Evolutionary conservation across 2,329 filamentous ascomycete genomes (phyloP), one percentile per base, ranked within the genome.

Genomic region (Aspergillus texensis): DNA sequence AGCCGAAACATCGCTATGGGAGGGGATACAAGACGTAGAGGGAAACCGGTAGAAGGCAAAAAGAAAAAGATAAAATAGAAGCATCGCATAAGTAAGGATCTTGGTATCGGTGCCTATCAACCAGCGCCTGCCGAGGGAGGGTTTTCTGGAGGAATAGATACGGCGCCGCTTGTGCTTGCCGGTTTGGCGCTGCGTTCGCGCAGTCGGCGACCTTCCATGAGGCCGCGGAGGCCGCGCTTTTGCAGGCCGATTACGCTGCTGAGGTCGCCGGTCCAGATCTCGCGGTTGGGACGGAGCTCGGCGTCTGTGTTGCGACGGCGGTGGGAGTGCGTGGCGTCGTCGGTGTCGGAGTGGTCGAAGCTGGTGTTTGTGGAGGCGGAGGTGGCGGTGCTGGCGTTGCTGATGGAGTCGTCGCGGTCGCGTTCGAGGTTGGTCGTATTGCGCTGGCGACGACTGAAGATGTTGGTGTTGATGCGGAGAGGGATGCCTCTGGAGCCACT

Each of bases 131-230:
- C 39, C 21, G 48, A 43, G 3, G 50, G 24, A 41, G 43, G 30
- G 28, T 8, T 34, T 26, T 63, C 62, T 12, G 41, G 43, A 24
- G 58, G 34, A 30, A 57, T 45, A 36, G 62, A 30, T 10, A 60
- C 32, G 24, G 52, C 24, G 1, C 57, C 58, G 11, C 62, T 54
- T 30, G 62, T 61, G 48, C 71, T 75, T 3, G 72, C 58, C 1
- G 75, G 74, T 57, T 77, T 77, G 8, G 68, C 78, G 14, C 84
- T 85, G 67, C 92, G 83, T 77, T 96, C 93, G 52, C 94, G 84
- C 82, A 97, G 89, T 64, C 94, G 85, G 52, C 94, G 84, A 4
- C 94, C 94, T 78, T 98, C 95, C 95, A 99, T 98, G 69, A 99
- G 78, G 0, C 95, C 95, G 63, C 94, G 85, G 41, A 99, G 78